Percentiles rank a stretch among this genome's conserved stretches.
Conservation (phyloP, 2,329 filamentous ascomycete species). For the Cladophialophora exuberans region DNA sequence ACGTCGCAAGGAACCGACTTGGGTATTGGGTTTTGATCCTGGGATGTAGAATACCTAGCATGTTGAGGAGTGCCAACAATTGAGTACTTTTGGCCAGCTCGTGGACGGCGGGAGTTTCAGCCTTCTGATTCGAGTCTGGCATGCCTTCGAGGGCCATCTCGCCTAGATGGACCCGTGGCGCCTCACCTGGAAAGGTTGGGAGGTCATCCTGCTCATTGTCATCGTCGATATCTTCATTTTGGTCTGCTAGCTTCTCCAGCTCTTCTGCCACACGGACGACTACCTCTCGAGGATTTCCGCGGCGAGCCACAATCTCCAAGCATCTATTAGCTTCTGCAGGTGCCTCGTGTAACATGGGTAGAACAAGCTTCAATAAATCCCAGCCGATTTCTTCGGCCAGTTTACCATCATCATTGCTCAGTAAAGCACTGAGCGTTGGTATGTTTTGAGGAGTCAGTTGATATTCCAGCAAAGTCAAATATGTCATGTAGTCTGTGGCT, state of each 20-base stretch:
- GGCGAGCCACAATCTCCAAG: constrained; percentile 62
- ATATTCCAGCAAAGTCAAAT: constrained; percentile 67
- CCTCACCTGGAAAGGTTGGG: constrained; percentile 34
- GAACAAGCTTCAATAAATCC: constrained; percentile 65
- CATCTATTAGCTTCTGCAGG: constrained; percentile 54
- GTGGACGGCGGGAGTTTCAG: constrained; percentile 30
- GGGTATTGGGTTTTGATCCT: constrained; percentile 67
- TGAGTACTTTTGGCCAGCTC: constrained; percentile 50
- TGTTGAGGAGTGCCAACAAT: constrained; percentile 52
- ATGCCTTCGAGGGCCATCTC: constrained; percentile 33
- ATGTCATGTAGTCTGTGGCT: constrained; percentile 67
- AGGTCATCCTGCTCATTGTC: constrained; percentile 38
- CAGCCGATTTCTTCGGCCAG: constrained; percentile 67
- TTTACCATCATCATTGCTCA: constrained; percentile 65
- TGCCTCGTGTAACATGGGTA: constrained; percentile 59
- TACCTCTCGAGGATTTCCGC: constrained; percentile 67
- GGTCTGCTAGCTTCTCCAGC: constrained; percentile 59
- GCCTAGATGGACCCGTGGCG: constrained; percentile 34
- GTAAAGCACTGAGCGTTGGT: constrained; percentile 59
- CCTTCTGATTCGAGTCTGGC: constrained; percentile 13
- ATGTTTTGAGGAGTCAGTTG: constrained; percentile 63
- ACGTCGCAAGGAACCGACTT: constrained; percentile 66
- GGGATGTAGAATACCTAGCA: constrained; percentile 62
- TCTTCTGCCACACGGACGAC: constrained; percentile 66
- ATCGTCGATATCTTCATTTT: constrained; percentile 40